Evolutionary conservation across 192 early-diverging fungal genomes (phyloP), one percentile per base, ranked within the genome.

Genomic region (Gigaspora rosea): DNA sequence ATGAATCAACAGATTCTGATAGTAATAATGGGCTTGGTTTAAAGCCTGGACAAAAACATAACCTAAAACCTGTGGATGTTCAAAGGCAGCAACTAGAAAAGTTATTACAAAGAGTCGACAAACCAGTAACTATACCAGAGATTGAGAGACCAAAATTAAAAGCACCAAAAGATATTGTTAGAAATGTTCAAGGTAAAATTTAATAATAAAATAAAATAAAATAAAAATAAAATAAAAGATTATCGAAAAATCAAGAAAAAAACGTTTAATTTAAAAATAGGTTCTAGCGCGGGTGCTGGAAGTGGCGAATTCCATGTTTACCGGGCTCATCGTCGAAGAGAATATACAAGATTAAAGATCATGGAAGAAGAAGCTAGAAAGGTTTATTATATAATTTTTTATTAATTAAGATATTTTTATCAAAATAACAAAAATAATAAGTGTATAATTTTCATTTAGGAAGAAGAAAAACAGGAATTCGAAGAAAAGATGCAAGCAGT

Each of bases 281-380:
- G 96, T 35, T 97, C 95, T 15, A 95, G 93, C 82, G 96, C 97
- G 0, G 97, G 97, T 50, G 97, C 97, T 6, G 94, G 96, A 16
- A 95, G 93, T 86, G 95, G 95, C 49, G 97, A 98, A 79, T 98
- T 98, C 71, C 95, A 97, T 82, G 94, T 96, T 1, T 98, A 98
- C 75, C 82, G 95, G 79, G 91, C 93, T 27, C 83, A 92, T 56
- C 86, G 97, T 46, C 85, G 97, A 69, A 89, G 95, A 78, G 97
- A 98, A 77, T 90, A 94, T 80, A 85, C 90, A 16, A 86, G 97
- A 56, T 74, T 95, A 47, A 92, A 95, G 75, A 77, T 86, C 9
- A 90, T 97, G 89, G 95, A 96, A 0, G 84, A 90, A 58, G 85
- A 88, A 58, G 85, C 88, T 18, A 86, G 84, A 64, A 88, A 94